Base-by-base conservation (phyloP, 192 early-diverging fungal genomes). In the Spizellomyces punctatus region DNA sequence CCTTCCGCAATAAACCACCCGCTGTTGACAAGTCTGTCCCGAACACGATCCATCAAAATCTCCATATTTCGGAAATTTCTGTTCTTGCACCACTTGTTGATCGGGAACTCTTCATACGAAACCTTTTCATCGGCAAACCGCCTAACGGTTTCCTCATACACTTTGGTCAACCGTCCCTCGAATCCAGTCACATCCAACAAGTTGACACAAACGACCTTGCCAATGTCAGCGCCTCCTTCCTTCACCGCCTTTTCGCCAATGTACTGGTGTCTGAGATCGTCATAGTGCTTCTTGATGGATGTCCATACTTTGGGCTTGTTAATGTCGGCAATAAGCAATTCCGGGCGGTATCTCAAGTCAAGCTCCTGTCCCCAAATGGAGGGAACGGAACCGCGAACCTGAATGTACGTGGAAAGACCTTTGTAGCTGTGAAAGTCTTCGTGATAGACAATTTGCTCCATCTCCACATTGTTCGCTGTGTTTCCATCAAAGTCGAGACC, bases 371-470 rank as follows among this genome's bases (percentile, higher is more conserved):
- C 73, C 85, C 85, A 87, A 9, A 87, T 69, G 3, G 77, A 55
- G 10, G 85, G 85, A 10, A 76, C 85, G 27, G 80, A 82, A 7
- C 85, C 85, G 10, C 85, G 75, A 46, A 85, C n/a, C 65, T 87
- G 85, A 10, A 80, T 78, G 64, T 72, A 87, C 5, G 81, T 59
- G 19, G 74, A 55, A 61, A 87, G 76, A 8, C 62, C 67, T 17
- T 76, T 61, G 64, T 80, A 67, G 8, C 44, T 55, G 47, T 61
- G 60, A 64, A 75, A 82, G 63, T 87, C 82, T 64, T 85, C 76
- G 54, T 82, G 69, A 50, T 78, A 85, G 6, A 85, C 79, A 69
- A 87, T 83, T 69, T 87, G 85, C 66, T 87, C 85, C 85, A 87
- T 87, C 55, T 87, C 85, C 10, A 87, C 83, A 43, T 76, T 77